Evolutionary conservation across 257 asterid species (phyloP), one percentile per base, ranked within the genome.

Genomic region (Solanum tacnaense): DNA sequence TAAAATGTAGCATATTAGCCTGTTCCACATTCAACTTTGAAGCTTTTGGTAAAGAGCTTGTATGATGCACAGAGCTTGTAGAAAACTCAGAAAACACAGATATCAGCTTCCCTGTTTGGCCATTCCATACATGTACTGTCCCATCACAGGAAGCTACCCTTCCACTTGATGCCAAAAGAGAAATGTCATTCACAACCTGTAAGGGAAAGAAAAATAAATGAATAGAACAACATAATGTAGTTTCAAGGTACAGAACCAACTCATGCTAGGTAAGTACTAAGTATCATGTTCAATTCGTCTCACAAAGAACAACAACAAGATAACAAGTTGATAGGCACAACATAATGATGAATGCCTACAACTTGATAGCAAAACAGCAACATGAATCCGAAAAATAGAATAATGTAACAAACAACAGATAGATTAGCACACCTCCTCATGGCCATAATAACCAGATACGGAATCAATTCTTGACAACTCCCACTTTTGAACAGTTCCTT

Each of bases 121-220:
- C 97, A 89, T 97, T 94, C 99, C 99, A 97, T 88, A 97, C 86
- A 86, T 97, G 99, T 65, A 97, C 94, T 34, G 98, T 95, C 88
- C 99, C 99, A 90, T 97, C 99, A 93, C 99, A 97, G 79, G 99
- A 97, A 90, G 99, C 99, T 89, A 97, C 97, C 89, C 95, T 92
- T 84, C 98, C 98, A 72, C 96, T 91, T 92, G 98, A 93, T 31
- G 95, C 92, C 90, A 96, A 90, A 83, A 92, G 91, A 88, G 95
- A 90, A 73, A 97, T 93, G 90, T 96, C 99, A 88, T 97, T 97
- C 75, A 97, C 98, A 56, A 94, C 98, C 99, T 97, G 93, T 88
- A 78, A 89, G 88, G 83, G 41, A 60, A 89, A 84, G 84, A 78
- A 52, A 41, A 60, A 87, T 31, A 85, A 86, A 70, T 49, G 86